Evolutionary conservation across 2,329 filamentous ascomycete species (phyloP).

Genomic region (Phialemonium atrogriseum): DNA sequence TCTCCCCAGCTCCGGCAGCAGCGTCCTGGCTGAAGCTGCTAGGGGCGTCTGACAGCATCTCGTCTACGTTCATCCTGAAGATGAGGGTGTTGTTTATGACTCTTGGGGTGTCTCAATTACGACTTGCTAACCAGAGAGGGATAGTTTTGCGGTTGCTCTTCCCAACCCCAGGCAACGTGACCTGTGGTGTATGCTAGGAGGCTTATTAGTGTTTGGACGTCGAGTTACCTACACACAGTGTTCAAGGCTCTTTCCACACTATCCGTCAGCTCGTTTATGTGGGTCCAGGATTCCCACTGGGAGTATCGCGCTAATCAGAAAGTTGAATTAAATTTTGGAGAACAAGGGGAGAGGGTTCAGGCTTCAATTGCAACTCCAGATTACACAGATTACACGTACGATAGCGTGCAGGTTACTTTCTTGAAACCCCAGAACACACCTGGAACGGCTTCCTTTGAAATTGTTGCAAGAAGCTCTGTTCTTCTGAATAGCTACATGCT

Average conservation of each 20-base stretch:
- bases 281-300: too few species aligned
- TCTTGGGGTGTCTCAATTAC: not conserved
- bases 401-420: too few species aligned
- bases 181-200: not conserved
- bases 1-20: slow-evolving; percentile 12
- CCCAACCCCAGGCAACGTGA: not conserved
- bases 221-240: not conserved
- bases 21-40: slow-evolving; percentile 9
- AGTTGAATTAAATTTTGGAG: too few species aligned
- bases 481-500: not conserved
- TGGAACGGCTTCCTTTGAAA: not conserved
- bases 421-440: not conserved
- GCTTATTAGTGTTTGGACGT: not conserved
- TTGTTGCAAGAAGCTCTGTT: not conserved
- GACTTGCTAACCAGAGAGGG: not conserved
- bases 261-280: too few species aligned
- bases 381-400: too few species aligned
- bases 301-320: too few species aligned
- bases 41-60: slow-evolving; percentile 12
- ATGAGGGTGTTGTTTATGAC: not conserved
- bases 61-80: slow-evolving; percentile 10
- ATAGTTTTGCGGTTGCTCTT: not conserved
- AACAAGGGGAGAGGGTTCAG: too few species aligned
- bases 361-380: too few species aligned
- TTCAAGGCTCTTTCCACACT: too few species aligned